A percentile compares a stretch with the other conserved stretches of the same genome.
phyloP scores from a whole-genome alignment of 805 yeast genomes.

The Dipodascopsis tothii region DNA sequence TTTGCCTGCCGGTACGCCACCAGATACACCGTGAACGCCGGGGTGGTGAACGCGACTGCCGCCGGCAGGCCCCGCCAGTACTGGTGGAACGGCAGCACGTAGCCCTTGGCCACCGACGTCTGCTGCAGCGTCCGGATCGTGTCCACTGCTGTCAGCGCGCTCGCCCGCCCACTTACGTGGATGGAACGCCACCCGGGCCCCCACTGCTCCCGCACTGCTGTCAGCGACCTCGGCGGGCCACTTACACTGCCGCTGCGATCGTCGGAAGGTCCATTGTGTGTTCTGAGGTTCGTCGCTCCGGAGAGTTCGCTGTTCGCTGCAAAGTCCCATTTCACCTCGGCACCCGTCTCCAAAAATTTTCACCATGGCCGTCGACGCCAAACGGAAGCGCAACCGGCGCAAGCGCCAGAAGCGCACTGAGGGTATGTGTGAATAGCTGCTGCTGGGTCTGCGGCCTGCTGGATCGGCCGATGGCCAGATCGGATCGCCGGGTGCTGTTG shows the following conservation, averaged over 20 bases:
- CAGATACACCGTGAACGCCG: constrained; percentile 38
- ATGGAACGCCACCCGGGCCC: constrained; percentile 35
- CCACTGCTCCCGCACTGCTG: constrained; percentile 32
- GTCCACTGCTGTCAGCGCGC: constrained; percentile 28
- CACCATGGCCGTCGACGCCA: background rate
- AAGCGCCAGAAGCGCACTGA: background rate
- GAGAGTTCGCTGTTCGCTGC: background rate
- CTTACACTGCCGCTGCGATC: constrained; percentile 35
- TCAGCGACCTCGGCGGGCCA: background rate
- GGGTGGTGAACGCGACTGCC: constrained; percentile 35
- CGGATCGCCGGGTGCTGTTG: too few relatives aligned
- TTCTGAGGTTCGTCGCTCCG: too few relatives aligned
- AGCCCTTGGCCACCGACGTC: constrained; percentile 34
- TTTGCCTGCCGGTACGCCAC: constrained; percentile 37
- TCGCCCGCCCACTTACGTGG: constrained; percentile 28
- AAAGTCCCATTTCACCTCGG: background rate
- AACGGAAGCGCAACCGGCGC: background rate
- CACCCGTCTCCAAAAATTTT: background rate
- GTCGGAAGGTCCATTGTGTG: constrained; percentile 37
- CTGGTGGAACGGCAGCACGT: constrained; percentile 33
- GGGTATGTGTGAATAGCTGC: too few relatives aligned
- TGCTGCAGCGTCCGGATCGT: constrained; percentile 38
- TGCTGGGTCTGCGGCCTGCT: too few relatives aligned
- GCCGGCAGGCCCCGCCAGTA: constrained; percentile 38
- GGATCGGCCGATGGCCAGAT: too few relatives aligned